These are phyloP conservation scores for Datisca glomerata DNA, from an alignment of 306 rosid species.

Conservation along the genomic window DNA sequence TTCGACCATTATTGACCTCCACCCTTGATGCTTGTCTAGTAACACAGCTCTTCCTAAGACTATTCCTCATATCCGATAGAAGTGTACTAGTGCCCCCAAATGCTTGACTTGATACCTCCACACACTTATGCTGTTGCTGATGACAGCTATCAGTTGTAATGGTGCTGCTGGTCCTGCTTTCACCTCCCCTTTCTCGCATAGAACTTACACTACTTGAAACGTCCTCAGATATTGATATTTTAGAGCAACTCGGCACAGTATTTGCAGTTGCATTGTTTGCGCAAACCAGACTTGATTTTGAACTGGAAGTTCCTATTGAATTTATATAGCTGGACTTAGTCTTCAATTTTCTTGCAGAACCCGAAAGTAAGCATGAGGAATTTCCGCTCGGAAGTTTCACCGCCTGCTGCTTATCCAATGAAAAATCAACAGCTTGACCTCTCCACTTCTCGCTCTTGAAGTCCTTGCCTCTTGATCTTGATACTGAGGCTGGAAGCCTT, in stretches of 20 bases:
- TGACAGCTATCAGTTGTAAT: conserved; percentile 29
- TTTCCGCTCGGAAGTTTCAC: conserved; percentile 24
- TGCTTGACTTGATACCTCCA: conserved; percentile 29
- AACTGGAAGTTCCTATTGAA: conserved; percentile 20
- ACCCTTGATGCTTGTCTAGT: conserved; percentile 28
- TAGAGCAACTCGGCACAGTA: conserved; percentile 4
- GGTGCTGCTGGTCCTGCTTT: conserved; percentile 32
- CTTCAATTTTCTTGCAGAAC: conserved; percentile 26
- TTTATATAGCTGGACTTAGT: conserved; percentile 16
- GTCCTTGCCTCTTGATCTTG: conserved; percentile 67
- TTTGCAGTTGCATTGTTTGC: conserved; percentile 22
- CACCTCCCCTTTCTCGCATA: conserved; percentile 18
- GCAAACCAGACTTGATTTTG: conserved; percentile 18
- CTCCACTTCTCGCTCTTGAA: conserved; percentile 44
- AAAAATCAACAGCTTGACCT: conserved; percentile 19
- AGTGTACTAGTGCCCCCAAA: conserved; percentile 22
- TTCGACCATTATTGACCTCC: conserved; percentile 22
- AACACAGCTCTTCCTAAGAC: conserved; percentile 36
- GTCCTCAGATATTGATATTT: conserved; percentile 14
- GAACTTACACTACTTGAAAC: conserved; percentile 18
- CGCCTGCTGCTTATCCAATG: conserved; percentile 26
- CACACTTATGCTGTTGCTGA: conserved; percentile 18
- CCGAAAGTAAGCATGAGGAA: conserved; percentile 15
- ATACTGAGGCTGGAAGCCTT: conserved; percentile 47
- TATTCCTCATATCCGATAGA: conserved; percentile 26